Conservation (phyloP, 2,329 filamentous ascomycete species). For the Pyricularia pennisetigena region DNA sequence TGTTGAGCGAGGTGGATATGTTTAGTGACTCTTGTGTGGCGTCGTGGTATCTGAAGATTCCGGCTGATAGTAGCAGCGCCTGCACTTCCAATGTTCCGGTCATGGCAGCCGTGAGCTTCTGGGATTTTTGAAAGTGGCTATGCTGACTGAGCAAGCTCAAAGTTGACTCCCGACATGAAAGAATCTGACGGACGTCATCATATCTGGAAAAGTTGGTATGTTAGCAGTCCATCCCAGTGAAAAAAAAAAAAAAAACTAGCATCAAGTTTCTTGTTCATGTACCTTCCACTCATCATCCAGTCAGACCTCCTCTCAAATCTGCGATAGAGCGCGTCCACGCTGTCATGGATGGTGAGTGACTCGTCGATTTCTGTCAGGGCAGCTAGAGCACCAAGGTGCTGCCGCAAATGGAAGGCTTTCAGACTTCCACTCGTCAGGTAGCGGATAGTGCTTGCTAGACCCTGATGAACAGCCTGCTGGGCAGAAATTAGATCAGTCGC, state of each 20-base stretch:
- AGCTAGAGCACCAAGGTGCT: conserved; percentile 53
- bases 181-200: conserved; percentile 66
- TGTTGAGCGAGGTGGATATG: conserved; percentile 71
- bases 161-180: conserved; percentile 75
- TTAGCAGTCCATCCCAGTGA: conserved; percentile 13
- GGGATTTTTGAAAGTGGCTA: conserved; percentile 46
- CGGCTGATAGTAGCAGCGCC: conserved; percentile 65
- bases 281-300: conserved; percentile 82
- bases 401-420: conserved; percentile 41
- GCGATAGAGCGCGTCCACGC: conserved; percentile 49
- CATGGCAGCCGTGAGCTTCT: conserved; percentile 51
- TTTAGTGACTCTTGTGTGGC: conserved; percentile 81
- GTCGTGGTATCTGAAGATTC: conserved; percentile 68
- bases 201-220: conserved; percentile 25
- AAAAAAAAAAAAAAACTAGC: no score
- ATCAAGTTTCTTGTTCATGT: conserved; percentile 21
- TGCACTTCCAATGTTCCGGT: conserved; percentile 65
- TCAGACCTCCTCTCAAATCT: conserved; percentile 54
- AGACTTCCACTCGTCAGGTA: conserved; percentile 39
- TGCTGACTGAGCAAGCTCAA: conserved; percentile 71
- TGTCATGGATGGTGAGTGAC: conserved; percentile 50
- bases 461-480: conserved; percentile 49
- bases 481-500: conserved; percentile 46
- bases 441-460: conserved; percentile 50
- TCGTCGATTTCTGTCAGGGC: conserved; percentile 76